Percentiles rank a stretch among this genome's conserved stretches.
Evolutionary conservation across 805 yeast genomes (phyloP).

Genomic region (Wickerhamomyces bovis): DNA sequence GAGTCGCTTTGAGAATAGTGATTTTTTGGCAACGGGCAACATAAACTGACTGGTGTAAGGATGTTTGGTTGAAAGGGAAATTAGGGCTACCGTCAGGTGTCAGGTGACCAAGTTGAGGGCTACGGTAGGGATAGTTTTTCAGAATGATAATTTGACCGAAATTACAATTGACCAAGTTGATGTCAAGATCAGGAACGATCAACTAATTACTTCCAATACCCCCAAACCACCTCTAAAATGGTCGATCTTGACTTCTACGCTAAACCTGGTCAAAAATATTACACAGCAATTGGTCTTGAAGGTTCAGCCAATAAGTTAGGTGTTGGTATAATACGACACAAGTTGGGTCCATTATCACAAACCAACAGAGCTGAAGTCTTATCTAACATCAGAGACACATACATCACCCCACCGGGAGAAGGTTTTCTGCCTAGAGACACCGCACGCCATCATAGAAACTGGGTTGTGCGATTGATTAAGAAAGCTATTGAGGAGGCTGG

Average conservation of each 20-base stretch:
- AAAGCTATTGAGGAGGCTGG: slow-evolving; percentile 58
- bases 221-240: slow-evolving; percentile 13
- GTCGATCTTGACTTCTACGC: slow-evolving; percentile 42
- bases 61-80: not conserved
- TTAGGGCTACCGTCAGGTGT: not conserved
- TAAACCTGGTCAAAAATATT: slow-evolving; percentile 39
- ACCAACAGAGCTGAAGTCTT: slow-evolving; percentile 67
- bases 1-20: not conserved
- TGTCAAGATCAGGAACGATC: no score
- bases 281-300: slow-evolving; percentile 84
- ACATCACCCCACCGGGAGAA: slow-evolving; percentile 95
- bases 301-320: slow-evolving; percentile 98
- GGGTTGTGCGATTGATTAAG: slow-evolving; percentile 79
- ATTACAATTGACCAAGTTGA: no score
- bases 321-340: slow-evolving; percentile 83
- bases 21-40: not conserved
- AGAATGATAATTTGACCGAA: not conserved
- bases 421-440: slow-evolving; percentile 96
- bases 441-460: slow-evolving; percentile 92
- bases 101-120: not conserved
- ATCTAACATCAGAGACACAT: slow-evolving; percentile 92
- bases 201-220: no score
- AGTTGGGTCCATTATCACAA: slow-evolving; percentile 47
- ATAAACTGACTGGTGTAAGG: not conserved
- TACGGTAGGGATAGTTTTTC: not conserved